Base-by-base conservation (phyloP, 1,284 basidiomycete genomes). In the Malassezia globosa region DNA sequence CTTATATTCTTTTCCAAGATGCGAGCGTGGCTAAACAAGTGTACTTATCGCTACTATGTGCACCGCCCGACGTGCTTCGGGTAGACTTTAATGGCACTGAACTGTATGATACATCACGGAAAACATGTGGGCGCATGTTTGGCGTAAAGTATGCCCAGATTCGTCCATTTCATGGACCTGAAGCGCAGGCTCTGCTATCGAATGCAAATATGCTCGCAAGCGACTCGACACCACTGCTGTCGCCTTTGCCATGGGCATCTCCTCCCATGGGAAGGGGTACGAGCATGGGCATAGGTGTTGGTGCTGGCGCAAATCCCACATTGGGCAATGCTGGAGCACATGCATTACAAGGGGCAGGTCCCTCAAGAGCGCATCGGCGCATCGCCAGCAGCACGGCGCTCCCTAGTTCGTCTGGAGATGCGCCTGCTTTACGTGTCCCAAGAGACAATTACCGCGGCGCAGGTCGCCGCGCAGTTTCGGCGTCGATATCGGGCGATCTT, bases 1-100 rank as follows among this genome's bases (percentile, higher is more conserved):
- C 92, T 36, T 77, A 94, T 66, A 84, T 96, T 66, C 89, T 99
- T 56, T 99, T 99, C 72, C 80, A 81, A 35, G 78, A 79, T 56
- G 70, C 78, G 8, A 65, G 66, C 25, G 66, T 73, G 21, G 85
- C 84, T 51, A 97, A 97, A 75, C 85, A 87, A 63, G 92, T 92
- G 48, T 97, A 95, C 76, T 81, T 72, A 83, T 88, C 47, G 85
- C 88, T 41, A 67, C 82, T 56, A 77, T 81, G 62, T 80, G 92
- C 63, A 70, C 79, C 47, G 68, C 79, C 40, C 75, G 78, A 43
- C 81, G 80, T 53, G 72, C 78, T 70, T 27, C 60, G 37, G 23
- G 36, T 24, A 16, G 45, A 47, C 21, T 47, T 37, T 16, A 21
- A 19, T 1, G 44, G 35, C 1, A 26, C 25, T 5, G 35, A n/a